A percentile compares a stretch with the other conserved stretches of the same genome.
phyloP scores from a whole-genome alignment of 1,284 basidiomycete species.

The Boletus austroedulis region DNA sequence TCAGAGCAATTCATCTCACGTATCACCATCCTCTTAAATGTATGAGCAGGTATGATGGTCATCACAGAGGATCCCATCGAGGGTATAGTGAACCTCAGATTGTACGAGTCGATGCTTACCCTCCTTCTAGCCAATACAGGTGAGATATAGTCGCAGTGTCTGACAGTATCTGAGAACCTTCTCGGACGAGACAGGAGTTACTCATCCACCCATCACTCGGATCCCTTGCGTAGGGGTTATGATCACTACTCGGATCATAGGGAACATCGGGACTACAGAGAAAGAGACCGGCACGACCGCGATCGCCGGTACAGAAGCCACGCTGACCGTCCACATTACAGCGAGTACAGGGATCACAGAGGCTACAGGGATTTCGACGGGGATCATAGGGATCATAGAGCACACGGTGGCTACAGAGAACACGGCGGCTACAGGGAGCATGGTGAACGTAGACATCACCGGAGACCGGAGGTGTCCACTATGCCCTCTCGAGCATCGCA shows the following conservation, averaged over 20 bases:
- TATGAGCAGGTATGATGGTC: conserved; percentile 28
- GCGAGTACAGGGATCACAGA: conserved; percentile 22
- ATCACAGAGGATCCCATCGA: conserved; percentile 24
- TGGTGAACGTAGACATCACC: conserved; percentile 21
- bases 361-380: conserved; percentile 17
- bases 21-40: conserved; percentile 6
- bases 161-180: conserved; percentile 9
- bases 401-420: conserved; percentile 13
- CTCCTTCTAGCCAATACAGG: conserved; percentile 18
- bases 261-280: conserved; percentile 24
- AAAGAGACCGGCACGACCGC: conserved; percentile 21
- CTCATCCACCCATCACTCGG: conserved; percentile 24
- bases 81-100: conserved; percentile 32
- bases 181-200: conserved; percentile 30
- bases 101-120: conserved; percentile 26
- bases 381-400: conserved; percentile 9
- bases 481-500: conserved; percentile 31
- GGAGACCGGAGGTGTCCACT: conserved; percentile 15
- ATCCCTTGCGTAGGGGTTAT: conserved; percentile 26
- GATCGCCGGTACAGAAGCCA: conserved; percentile 26
- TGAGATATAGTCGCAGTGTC: conserved; percentile 10
- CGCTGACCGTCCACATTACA: conserved; percentile 17
- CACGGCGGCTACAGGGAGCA: conserved; percentile 21
- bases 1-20: conserved; percentile 17
- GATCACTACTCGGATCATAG: conserved; percentile 24